phyloP scores from a whole-genome alignment of 441 rosid species.

The Omphalea diandra region DNA sequence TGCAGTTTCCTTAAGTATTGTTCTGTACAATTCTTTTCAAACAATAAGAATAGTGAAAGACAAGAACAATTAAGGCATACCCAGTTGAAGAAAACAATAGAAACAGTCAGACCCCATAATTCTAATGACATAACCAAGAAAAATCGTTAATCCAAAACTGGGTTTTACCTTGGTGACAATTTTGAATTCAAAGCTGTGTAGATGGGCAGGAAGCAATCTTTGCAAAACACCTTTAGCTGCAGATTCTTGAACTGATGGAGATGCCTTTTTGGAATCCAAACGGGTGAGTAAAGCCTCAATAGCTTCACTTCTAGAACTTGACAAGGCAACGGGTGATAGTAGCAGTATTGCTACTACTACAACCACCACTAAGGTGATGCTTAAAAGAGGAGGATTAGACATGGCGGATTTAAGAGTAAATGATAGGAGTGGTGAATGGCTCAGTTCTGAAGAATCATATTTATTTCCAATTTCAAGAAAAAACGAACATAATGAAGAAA shows the following conservation, averaged over 20 bases:
- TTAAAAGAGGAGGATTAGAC: conserved; percentile 17
- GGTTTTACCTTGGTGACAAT: conserved; percentile 61
- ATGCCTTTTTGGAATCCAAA: conserved; percentile 56
- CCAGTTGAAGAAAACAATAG: no score
- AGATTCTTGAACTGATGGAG: conserved; percentile 65
- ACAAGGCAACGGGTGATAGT: conserved; percentile 14
- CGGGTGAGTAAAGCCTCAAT: conserved; percentile 45
- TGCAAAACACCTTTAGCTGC: conserved; percentile 72
- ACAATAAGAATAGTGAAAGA: background rate
- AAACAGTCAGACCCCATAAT: no score
- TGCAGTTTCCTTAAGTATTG: background rate
- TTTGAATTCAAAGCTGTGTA: no score
- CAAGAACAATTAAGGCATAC: background rate
- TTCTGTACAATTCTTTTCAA: background rate
- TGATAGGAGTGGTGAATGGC: background rate
- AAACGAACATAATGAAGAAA: background rate
- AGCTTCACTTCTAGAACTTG: conserved; percentile 27
- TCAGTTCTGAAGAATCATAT: background rate
- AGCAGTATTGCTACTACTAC: background rate
- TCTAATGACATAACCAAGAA: background rate
- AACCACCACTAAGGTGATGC: no score
- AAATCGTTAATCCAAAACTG: background rate
- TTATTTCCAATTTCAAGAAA: conserved; percentile 1
- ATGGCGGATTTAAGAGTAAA: background rate
- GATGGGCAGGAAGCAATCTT: conserved; percentile 76